Conservation (phyloP, 2,329 filamentous ascomycete genomes). For the Microcera coccophila region DNA sequence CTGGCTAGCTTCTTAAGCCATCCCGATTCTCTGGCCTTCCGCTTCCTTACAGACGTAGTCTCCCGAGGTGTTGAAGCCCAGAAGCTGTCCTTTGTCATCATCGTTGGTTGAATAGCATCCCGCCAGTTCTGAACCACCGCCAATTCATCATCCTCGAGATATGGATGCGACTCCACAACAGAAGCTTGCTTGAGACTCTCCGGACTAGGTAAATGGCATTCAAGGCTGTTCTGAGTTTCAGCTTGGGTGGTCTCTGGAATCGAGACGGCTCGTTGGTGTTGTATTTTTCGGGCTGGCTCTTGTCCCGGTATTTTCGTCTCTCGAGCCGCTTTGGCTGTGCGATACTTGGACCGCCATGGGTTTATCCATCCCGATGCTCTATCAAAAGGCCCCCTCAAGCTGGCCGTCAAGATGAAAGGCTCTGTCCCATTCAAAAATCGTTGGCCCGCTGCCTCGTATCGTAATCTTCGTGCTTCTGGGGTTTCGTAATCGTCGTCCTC, state of each 20-base stretch:
- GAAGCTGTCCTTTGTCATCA: constrained; percentile 15
- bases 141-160: constrained; percentile 31
- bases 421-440: constrained; percentile 55
- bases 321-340: constrained; percentile 13
- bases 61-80: constrained; percentile 19
- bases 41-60: constrained; percentile 19
- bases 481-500: constrained; percentile 53
- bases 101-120: constrained; percentile 14
- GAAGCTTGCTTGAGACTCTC: constrained; percentile 37
- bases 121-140: constrained; percentile 34
- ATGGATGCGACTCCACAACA: constrained; percentile 26
- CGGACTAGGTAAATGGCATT: constrained; percentile 42
- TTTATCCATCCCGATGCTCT: constrained; percentile 29
- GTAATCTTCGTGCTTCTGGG: constrained; percentile 43
- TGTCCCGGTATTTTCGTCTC: constrained; percentile 13
- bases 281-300: constrained; percentile 17
- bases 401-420: constrained; percentile 57
- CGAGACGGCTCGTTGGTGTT: constrained; percentile 11
- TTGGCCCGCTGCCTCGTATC: constrained; percentile 57
- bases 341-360: constrained; percentile 32
- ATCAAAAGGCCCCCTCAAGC: constrained; percentile 60
- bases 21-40: constrained; percentile 25
- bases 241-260: constrained; percentile 14
- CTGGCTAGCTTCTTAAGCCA: constrained; percentile 31
- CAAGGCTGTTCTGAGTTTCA: constrained; percentile 18